A percentile compares a stretch with the other conserved stretches of the same genome.
These are phyloP conservation scores for Leptosphaerulina australis DNA, from an alignment of 2,329 filamentous ascomycete genomes.

Conservation along the genomic window DNA sequence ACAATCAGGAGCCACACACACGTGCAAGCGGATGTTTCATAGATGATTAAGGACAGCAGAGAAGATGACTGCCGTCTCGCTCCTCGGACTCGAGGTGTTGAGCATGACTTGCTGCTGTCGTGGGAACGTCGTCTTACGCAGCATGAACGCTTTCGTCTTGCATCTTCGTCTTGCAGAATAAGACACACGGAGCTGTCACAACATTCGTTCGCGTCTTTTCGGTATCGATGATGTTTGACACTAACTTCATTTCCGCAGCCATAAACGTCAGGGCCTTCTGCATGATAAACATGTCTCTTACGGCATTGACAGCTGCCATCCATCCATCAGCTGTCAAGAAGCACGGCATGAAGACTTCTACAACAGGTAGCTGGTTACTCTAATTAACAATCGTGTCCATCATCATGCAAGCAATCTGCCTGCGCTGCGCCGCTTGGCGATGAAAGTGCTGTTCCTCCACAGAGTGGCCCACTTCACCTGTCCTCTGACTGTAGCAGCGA, in stretches of 20 bases:
- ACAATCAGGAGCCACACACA: constrained; percentile 5
- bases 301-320: constrained; percentile 12
- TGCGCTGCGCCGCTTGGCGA: constrained; percentile 12
- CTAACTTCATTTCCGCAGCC: constrained; percentile 1
- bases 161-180: background rate
- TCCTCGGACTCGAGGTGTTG: constrained; percentile 8
- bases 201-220: background rate
- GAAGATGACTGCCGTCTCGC: constrained; percentile 5
- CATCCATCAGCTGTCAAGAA: constrained; percentile 8
- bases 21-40: constrained; percentile 12
- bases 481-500: constrained; percentile 7
- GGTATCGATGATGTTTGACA: background rate
- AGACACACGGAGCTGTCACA: background rate
- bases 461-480: constrained; percentile 9
- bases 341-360: constrained; percentile 14
- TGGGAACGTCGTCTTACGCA: constrained; percentile 3
- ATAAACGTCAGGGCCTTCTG: constrained; percentile 1
- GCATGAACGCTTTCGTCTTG: constrained; percentile 2
- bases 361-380: constrained; percentile 4
- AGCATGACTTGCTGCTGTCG: constrained; percentile 13
- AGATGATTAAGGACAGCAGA: constrained; percentile 13
- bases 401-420: constrained; percentile 15
- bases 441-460: constrained; percentile 6
- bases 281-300: constrained; percentile 11
- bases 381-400: constrained; percentile 9